These are phyloP conservation scores for Adansonia digitata DNA, from an alignment of 345 rosid species.

Conservation along the genomic window DNA sequence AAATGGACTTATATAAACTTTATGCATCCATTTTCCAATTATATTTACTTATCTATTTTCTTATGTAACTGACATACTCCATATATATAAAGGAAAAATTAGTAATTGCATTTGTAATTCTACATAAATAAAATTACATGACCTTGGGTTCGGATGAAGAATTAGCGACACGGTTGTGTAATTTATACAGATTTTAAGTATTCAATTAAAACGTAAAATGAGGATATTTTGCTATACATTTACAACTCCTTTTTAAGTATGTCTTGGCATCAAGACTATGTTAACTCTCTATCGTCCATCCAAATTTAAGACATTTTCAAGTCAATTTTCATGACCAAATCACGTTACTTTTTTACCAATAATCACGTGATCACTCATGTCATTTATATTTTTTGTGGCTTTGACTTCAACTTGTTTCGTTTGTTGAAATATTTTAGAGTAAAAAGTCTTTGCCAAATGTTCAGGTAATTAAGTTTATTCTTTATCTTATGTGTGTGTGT, in stretches of 20 bases:
- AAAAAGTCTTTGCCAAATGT: background rate
- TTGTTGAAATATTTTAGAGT: background rate
- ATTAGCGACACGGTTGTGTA: background rate
- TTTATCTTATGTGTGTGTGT: too few species aligned
- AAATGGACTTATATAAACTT: too few species aligned
- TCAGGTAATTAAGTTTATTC: background rate
- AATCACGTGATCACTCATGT: background rate
- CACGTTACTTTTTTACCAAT: background rate
- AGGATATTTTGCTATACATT: background rate
- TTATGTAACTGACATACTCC: background rate
- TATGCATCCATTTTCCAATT: too few species aligned
- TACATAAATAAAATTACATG: too few species aligned
- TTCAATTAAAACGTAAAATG: too few species aligned
- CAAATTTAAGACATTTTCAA: background rate
- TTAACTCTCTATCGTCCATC: too few species aligned
- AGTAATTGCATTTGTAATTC: background rate
- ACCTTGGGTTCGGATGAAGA: background rate
- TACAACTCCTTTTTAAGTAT: too few species aligned
- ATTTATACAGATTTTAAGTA: too few species aligned
- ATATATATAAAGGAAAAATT: background rate
- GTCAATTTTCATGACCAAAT: background rate
- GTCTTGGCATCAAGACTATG: too few species aligned
- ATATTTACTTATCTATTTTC: too few species aligned
- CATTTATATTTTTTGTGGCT: background rate
- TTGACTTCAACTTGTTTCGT: background rate